A percentile compares a stretch with the other conserved stretches of the same genome.
These are phyloP conservation scores for Cyanidium caldarium DNA, from an alignment of 23 red algal species.

Conservation along the genomic window DNA sequence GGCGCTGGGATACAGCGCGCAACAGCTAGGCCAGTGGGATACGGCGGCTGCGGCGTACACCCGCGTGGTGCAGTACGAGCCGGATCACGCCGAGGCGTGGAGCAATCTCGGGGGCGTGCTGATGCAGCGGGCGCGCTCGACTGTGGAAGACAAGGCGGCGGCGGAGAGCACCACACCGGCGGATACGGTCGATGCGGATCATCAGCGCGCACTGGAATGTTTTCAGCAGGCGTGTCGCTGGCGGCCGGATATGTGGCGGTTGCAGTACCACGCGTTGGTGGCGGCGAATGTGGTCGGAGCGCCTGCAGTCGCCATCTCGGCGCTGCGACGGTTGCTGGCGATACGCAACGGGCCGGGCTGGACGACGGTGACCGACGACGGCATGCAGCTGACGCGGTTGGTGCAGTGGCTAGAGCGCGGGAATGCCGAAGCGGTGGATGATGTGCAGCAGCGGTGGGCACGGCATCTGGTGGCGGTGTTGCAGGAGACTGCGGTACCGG, in stretches of 20 bases:
- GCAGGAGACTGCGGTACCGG: neutral
- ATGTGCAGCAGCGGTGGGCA: neutral
- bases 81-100: constrained; percentile 84
- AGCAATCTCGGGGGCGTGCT: constrained; percentile 66
- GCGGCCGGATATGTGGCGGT: constrained; percentile 41
- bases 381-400: no score
- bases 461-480: neutral
- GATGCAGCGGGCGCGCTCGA: constrained; percentile 29
- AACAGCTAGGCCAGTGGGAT: constrained; percentile 25
- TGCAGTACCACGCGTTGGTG: constrained; percentile 42
- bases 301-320: constrained; percentile 10
- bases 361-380: neutral
- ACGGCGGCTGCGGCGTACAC: constrained; percentile 55
- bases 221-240: constrained; percentile 34
- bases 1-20: constrained; percentile 42
- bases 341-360: neutral
- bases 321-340: constrained; percentile 27
- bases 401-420: no score
- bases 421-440: no score
- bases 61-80: constrained; percentile 59
- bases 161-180: no score
- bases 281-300: constrained; percentile 24
- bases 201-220: constrained; percentile 45
- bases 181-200: constrained; percentile 9
- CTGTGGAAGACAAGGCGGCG: neutral